Conservation (phyloP, 306 rosid species). For the Fagus sylvatica region DNA sequence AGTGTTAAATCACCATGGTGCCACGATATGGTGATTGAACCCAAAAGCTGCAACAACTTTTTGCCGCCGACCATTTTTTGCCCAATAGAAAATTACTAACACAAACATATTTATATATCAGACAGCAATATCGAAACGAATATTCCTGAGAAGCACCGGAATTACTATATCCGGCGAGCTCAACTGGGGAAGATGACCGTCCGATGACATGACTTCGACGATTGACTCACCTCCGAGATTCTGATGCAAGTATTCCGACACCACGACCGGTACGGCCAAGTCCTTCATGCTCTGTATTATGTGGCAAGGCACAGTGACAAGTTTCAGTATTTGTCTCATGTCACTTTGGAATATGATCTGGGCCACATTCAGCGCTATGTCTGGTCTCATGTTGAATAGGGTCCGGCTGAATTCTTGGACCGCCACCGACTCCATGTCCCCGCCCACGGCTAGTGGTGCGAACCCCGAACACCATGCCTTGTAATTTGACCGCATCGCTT, state of each 20-base stretch:
- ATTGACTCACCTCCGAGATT: constrained; percentile 60
- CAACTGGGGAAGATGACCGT: constrained; percentile 82
- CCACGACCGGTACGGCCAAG: constrained; percentile 78
- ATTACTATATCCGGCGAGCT: constrained; percentile 81
- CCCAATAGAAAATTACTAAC: background rate
- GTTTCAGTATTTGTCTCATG: constrained; percentile 50
- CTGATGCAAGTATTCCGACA: constrained; percentile 67
- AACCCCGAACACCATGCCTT: constrained; percentile 87
- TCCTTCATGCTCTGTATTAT: constrained; percentile 74
- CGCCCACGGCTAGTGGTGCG: constrained; percentile 80
- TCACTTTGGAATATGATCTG: constrained; percentile 73
- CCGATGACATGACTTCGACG: constrained; percentile 74
- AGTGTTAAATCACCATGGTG: background rate
- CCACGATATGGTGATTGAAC: background rate
- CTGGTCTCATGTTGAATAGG: constrained; percentile 87
- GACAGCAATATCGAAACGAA: constrained; percentile 50
- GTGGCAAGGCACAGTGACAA: constrained; percentile 68
- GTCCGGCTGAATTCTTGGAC: constrained; percentile 89
- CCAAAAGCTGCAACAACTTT: no score
- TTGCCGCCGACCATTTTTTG: background rate
- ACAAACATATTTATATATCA: background rate
- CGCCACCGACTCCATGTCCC: constrained; percentile 84
- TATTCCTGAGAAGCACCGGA: constrained; percentile 69
- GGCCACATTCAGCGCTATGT: constrained; percentile 66
- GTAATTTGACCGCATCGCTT: constrained; percentile 67